Base-by-base conservation (phyloP, 164 flowering plant species). In the Litsea cubeba region DNA sequence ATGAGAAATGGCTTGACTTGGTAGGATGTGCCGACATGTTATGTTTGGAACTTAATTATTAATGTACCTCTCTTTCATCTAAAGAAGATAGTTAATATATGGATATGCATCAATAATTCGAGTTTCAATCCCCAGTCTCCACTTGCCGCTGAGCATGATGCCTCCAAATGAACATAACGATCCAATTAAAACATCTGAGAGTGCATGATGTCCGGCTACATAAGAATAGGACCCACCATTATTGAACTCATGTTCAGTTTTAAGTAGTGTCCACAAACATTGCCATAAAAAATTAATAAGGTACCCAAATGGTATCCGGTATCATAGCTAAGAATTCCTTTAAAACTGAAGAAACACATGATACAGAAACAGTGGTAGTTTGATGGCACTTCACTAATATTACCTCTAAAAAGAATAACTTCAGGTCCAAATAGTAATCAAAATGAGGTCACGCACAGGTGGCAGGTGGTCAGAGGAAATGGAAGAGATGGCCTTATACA, bases 1-100 rank as follows among this genome's bases (percentile, higher is more conserved):
- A 50, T 62, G 74, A 40, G 22, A 57, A 64, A 57, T 72, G 32
- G 64, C 68, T 70, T 73, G 66, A 57, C 62, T 62, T 65, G 30
- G 60, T 62, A 35, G 68, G 30, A 72, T 28, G 65, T 32, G 57
- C 12, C 14, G 57, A 62, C 67, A 46, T 35, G 57, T n/a, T 2
- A 63, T n/a, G 54, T 5, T 68, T 23, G 54, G 74, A 58, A 40
- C 35, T 17, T 66, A 28, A 32, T 35, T 23, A 14, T 10, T 63
- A 32, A 30, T 22, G 1, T 62, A 62, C 50, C 68, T 72, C 22
- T 15, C 51, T 65, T 35, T 40, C 46, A 62, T 54, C 70, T 5
- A 49, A 57, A 4, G 0, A 5, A 12, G 28, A 40, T 2, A 60
- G 57, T 65, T 57, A 22, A 35, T n/a, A 26, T n/a, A 62, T 28